A percentile compares a stretch with the other conserved stretches of the same genome.
These are phyloP conservation scores for Elsinoe perseae DNA, from an alignment of 2,329 filamentous ascomycete species.

Conservation along the genomic window DNA sequence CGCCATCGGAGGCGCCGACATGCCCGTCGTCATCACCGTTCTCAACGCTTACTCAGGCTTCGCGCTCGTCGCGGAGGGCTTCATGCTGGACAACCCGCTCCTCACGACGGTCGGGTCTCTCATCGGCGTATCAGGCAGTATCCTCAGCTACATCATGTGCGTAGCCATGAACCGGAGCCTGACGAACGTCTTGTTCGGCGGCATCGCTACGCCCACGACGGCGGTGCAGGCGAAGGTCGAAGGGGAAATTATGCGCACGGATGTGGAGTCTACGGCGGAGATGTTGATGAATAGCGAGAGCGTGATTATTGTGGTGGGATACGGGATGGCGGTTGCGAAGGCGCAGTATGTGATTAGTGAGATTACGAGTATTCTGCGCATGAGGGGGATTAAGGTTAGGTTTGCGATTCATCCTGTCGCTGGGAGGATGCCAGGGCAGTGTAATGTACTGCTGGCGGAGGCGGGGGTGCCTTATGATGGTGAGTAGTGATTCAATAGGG, in stretches of 20 bases:
- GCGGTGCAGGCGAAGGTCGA: constrained; percentile 66
- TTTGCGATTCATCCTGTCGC: constrained; percentile 89
- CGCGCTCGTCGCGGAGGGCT: constrained; percentile 78
- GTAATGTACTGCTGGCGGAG: constrained; percentile 83
- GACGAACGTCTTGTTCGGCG: constrained; percentile 84
- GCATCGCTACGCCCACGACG: constrained; percentile 55
- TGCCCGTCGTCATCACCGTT: constrained; percentile 87
- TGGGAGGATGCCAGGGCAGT: constrained; percentile 87
- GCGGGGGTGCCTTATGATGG: constrained; percentile 81
- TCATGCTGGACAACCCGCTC: constrained; percentile 84
- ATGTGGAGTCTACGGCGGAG: constrained; percentile 72
- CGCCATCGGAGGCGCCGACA: constrained; percentile 86
- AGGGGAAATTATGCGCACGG: constrained; percentile 69
- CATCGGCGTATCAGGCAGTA: constrained; percentile 82
- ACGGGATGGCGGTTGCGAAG: constrained; percentile 91
- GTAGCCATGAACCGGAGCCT: constrained; percentile 86
- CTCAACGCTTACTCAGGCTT: constrained; percentile 88
- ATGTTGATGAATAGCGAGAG: constrained; percentile 67
- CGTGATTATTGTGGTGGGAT: constrained; percentile 80
- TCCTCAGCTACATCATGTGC: constrained; percentile 80
- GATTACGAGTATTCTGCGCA: constrained; percentile 66
- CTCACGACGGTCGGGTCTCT: constrained; percentile 78
- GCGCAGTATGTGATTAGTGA: constrained; percentile 85
- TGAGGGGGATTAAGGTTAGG: constrained; percentile 69
- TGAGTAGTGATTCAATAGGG: background rate